Base-by-base conservation (phyloP, 2,329 filamentous ascomycete genomes). In the Huntiella moniliformis region DNA sequence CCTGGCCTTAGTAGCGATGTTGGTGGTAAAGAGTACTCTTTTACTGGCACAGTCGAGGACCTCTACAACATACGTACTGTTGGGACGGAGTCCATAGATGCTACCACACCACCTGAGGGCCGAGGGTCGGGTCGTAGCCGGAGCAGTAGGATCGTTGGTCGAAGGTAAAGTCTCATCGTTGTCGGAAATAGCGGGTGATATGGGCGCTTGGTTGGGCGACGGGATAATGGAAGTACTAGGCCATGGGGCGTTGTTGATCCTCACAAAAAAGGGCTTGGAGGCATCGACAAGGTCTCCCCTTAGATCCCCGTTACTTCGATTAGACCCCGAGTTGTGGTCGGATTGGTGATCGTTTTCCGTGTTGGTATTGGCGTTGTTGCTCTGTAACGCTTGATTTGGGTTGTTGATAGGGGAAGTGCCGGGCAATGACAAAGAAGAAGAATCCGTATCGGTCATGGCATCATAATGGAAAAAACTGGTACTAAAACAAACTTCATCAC, bases 201-300 rank as follows among this genome's bases (percentile, higher is more conserved):
- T 31, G 38, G 45, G 32, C 5, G 42, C 38, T 42, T 49, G 47
- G 39, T 61, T 56, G 16, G 60, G 54, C 33, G 71, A 61, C 28
- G 68, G 64, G 48, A 71, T 70, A 55, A 87, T 85, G 53, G 79
- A 71, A 8, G 79, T 82, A 1, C 81, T 81, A 56, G 82, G 81
- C 82, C 82, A 88, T 50, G 77, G 71, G 7, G 81, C 80, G 43
- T 83, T 78, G 60, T 88, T 87, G 53, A 88, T 73, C 52, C 77
- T 71, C 46, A 87, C 79, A 57, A 77, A 85, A 56, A 87, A 86
- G 4, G 82, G 82, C 58, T 84, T 86, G 32, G 73, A 70, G 50
- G 67, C 69, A 58, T 84, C 78, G 45, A 81, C 71, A 3, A 70
- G 72, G 11, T 70, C 60, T 0, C 63, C 60, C 22, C 22, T 11